phyloP scores from a whole-genome alignment of 495 filamentous ascomycete species.

The Acidiella bohemica region DNA sequence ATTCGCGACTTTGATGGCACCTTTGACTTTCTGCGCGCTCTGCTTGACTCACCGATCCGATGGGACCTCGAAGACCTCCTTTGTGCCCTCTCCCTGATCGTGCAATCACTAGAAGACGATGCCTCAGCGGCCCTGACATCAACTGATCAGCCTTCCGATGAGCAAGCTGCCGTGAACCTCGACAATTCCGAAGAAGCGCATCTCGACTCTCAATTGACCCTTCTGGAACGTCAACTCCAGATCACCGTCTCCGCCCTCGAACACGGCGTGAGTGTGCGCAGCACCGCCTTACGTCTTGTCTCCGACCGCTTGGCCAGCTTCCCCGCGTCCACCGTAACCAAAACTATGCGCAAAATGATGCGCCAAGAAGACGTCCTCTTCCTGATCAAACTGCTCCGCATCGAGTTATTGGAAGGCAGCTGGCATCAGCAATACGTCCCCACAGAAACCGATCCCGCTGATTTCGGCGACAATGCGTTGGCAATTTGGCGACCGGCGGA shows the following conservation, averaged over 20 bases:
- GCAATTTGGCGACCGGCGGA: not conserved
- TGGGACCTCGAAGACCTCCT: constrained; percentile 36
- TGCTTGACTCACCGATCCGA: constrained; percentile 23
- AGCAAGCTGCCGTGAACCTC: constrained; percentile 4
- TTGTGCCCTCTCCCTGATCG: constrained; percentile 26
- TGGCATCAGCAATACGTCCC: constrained; percentile 55
- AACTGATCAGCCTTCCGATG: constrained; percentile 15
- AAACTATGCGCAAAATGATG: constrained; percentile 51
- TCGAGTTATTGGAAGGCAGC: constrained; percentile 48
- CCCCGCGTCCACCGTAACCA: constrained; percentile 40
- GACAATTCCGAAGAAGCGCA: constrained; percentile 17
- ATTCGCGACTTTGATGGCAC: constrained; percentile 26
- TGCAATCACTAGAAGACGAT: constrained; percentile 25
- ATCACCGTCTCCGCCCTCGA: constrained; percentile 25
- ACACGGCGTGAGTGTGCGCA: constrained; percentile 21
- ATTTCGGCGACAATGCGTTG: not conserved
- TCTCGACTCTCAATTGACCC: constrained; percentile 20
- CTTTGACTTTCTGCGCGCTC: constrained; percentile 24
- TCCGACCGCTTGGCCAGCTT: constrained; percentile 55
- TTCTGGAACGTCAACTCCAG: constrained; percentile 25
- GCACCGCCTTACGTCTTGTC: constrained; percentile 23
- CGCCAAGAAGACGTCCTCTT: constrained; percentile 53
- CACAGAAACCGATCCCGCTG: not conserved
- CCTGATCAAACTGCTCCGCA: constrained; percentile 58
- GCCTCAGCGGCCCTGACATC: not conserved